A percentile compares a stretch with the other conserved stretches of the same genome.
phyloP scores from a whole-genome alignment of 352 stramenopile species.

The Pythium brachiatum region DNA sequence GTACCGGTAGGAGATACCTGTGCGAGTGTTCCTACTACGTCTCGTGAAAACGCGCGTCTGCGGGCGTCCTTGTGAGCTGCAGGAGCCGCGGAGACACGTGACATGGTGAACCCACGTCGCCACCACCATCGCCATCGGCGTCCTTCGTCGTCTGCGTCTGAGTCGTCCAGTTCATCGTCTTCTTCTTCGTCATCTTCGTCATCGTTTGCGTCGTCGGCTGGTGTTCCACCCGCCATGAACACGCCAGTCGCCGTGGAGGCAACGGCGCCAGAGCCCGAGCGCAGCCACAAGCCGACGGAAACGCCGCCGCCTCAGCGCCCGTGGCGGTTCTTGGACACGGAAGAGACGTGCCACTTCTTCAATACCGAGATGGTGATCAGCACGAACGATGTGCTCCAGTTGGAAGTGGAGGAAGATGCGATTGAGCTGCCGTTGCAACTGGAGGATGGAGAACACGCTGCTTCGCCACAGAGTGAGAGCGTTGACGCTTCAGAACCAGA shows the following conservation, averaged over 20 bases:
- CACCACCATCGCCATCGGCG: conserved; percentile 11
- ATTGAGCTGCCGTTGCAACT: conserved; percentile 19
- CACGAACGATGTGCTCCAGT: conserved; percentile 52
- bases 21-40: neutral
- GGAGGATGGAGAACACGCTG: conserved; percentile 30
- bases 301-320: neutral
- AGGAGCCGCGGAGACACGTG: neutral
- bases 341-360: conserved; percentile 71
- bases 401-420: conserved; percentile 28
- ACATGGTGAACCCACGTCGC: conserved; percentile 21
- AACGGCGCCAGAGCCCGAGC: neutral
- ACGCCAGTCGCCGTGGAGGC: neutral
- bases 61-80: neutral
- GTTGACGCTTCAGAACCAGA: conserved; percentile 17
- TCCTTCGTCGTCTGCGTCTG: conserved; percentile 4
- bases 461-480: conserved; percentile 27
- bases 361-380: conserved; percentile 55
- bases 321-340: conserved; percentile 44
- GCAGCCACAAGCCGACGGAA: neutral
- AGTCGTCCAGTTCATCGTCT: conserved; percentile 10
- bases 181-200: conserved; percentile 11
- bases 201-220: conserved; percentile 1
- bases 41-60: neutral
- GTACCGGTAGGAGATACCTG: neutral
- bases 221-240: neutral